Base-by-base conservation (phyloP, 352 stramenopile species). In the Phytophthora podocarpi region DNA sequence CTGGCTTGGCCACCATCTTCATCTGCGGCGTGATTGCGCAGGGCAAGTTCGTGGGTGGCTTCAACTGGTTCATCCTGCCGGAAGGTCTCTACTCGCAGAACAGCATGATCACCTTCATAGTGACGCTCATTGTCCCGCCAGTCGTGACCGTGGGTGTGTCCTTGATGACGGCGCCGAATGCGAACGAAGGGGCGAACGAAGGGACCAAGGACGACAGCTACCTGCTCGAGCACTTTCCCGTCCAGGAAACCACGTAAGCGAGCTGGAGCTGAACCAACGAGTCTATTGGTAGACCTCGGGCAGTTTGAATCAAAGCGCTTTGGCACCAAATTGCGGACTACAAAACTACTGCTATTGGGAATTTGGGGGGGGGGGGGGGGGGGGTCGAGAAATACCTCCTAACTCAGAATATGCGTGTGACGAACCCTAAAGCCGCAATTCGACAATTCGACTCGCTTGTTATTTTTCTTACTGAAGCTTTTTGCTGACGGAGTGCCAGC, bases 31-130 rank as follows among this genome's bases (percentile, higher is more conserved):
- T 78, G 15, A 76, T 80, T 39, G 67, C 76, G 41, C 70, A 85
- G 31, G 78, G 78, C 24, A 78, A 78, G 40, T 90, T 91, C 51
- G 60, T 91, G n/a, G 84, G 78, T 18, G 84, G 78, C 24, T 90
- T 93, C 50, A 76, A 89, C 57, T 90, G 80, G 82, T 93, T 93
- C 41, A 74, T 74, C 13, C 55, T 93, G 36, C 82, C 82, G 0
- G 84, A 93, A 41, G 82, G 82, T 15, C 76, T 91, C 18, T 93
- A 91, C 69, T 87, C 78, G 51, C 65, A 65, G 41, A 85, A 80
- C 73, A 91, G 78, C 48, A 91, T 93, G 82, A 73, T 91, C 58
- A 91, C 83, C 8, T 93, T 93, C 72, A 81, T 93, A 54, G 56
- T 88, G 23, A 76, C 78, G 15, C 67, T 91, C 8, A 59, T 91